Conservation (phyloP, 768 basidiomycete genomes). For the Sarcodon aspratus region DNA sequence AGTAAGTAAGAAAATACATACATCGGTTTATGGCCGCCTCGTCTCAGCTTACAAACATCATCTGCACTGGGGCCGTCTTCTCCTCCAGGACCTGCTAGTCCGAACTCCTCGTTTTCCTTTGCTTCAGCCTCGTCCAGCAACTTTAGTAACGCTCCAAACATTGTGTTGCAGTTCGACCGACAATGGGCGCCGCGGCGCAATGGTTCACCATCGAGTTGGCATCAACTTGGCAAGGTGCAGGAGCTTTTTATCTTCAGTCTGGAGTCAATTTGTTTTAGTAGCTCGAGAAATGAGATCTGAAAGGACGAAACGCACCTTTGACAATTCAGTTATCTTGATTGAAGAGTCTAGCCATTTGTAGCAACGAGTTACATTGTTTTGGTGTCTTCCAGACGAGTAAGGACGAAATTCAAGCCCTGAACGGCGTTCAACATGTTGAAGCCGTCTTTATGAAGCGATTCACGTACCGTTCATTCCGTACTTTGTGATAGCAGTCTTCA, state of each 20-base stretch:
- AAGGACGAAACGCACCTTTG: constrained; percentile 14
- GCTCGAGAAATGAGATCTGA: not conserved
- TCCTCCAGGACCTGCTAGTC: constrained; percentile 68
- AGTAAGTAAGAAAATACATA: constrained; percentile 25
- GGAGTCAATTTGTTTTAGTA: not conserved
- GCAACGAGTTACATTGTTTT: constrained; percentile 99
- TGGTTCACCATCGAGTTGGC: constrained; percentile 99
- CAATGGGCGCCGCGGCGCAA: constrained; percentile 97
- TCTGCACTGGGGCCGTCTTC: constrained; percentile 87
- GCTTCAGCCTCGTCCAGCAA: constrained; percentile 94
- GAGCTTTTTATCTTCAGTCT: constrained; percentile 98
- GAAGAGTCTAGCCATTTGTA: constrained; percentile 99
- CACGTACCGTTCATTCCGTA: constrained; percentile 84
- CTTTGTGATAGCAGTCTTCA: constrained; percentile 97
- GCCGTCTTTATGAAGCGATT: not conserved
- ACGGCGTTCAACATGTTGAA: constrained; percentile 2
- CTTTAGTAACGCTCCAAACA: constrained; percentile 97
- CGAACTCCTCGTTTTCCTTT: constrained; percentile 92
- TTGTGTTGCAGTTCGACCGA: constrained; percentile 94
- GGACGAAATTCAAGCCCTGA: constrained; percentile 94
- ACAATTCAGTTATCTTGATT: constrained; percentile 99
- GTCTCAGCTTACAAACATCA: constrained; percentile 77
- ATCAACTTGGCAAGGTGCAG: constrained; percentile 96
- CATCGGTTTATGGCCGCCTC: constrained; percentile 89
- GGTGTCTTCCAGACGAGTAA: constrained; percentile 96